A percentile compares a stretch with the other conserved stretches of the same genome.
Evolutionary conservation across 1,284 basidiomycete species (phyloP).

Genomic region (Tausonia pullulans): DNA sequence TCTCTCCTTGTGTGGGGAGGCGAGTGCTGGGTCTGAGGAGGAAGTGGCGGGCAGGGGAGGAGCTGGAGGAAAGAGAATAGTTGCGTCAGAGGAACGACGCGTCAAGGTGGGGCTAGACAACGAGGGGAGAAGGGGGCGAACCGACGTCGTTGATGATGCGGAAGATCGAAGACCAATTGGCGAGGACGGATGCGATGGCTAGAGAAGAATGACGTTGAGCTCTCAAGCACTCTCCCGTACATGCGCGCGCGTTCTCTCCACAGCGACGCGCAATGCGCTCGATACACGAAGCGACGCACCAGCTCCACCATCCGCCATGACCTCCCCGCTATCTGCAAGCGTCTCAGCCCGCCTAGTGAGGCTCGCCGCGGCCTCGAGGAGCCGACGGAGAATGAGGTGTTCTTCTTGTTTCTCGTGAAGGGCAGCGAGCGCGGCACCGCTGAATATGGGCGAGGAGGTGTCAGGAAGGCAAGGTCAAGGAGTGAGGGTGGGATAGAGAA

Average conservation of each 20-base stretch:
- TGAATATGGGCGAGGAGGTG: no score
- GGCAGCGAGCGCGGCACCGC: neutral
- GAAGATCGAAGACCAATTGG: conserved; percentile 13
- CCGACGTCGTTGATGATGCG: conserved; percentile 12
- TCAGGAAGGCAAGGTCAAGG: no score
- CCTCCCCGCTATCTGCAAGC: neutral
- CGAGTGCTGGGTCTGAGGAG: no score
- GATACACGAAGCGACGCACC: neutral
- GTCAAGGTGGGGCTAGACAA: no score
- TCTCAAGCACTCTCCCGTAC: neutral
- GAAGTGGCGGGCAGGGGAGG: no score
- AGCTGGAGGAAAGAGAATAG: no score
- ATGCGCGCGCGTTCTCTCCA: neutral
- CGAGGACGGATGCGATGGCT: conserved; percentile 8
- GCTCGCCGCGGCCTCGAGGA: conserved; percentile 2
- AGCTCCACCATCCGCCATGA: conserved; percentile 5
- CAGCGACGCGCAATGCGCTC: neutral
- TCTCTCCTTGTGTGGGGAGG: no score
- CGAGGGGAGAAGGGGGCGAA: neutral
- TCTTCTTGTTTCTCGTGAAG: conserved; percentile 8
- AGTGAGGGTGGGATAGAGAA: no score
- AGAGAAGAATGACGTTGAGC: neutral
- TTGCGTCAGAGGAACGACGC: no score
- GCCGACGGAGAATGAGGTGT: conserved; percentile 3
- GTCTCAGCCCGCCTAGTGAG: neutral